Evolutionary conservation across 768 basidiomycete species (phyloP).

Genomic region (Fomitopsis serialis): DNA sequence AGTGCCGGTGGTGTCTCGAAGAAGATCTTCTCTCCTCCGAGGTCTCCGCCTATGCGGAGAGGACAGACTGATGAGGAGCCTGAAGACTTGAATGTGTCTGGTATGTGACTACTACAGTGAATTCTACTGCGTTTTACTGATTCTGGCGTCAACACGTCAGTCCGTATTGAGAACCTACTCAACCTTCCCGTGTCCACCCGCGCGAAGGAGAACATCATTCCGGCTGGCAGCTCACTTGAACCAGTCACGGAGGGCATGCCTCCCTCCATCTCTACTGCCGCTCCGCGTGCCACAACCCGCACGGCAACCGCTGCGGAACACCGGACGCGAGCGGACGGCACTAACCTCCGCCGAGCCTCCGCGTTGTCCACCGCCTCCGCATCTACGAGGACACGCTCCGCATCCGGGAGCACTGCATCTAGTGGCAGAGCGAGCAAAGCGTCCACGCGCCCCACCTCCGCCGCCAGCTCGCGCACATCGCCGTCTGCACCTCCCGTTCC

Average conservation of each 20-base stretch:
- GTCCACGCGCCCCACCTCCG: slow-evolving; percentile 4
- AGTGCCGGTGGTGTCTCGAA: slow-evolving; percentile 1
- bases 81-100: slow-evolving; percentile 6
- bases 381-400: slow-evolving; percentile 10
- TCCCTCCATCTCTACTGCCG: neutral
- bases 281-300: slow-evolving; percentile 10
- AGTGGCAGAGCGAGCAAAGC: slow-evolving; percentile 9
- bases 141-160: neutral
- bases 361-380: slow-evolving; percentile 5
- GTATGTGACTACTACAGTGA: slow-evolving; percentile 1
- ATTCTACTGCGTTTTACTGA: neutral
- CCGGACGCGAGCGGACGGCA: neutral
- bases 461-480: neutral
- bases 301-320: neutral
- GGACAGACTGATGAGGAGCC: neutral
- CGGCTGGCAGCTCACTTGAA: neutral
- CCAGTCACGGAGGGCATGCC: neutral
- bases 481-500: slow-evolving; percentile 2
- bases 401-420: slow-evolving; percentile 1
- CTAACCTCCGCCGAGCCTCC: neutral
- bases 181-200: slow-evolving; percentile 2
- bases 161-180: slow-evolving; percentile 13
- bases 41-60: slow-evolving; percentile 1
- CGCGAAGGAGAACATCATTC: slow-evolving; percentile 6
- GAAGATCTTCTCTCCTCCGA: slow-evolving; percentile 15